A percentile compares a stretch with the other conserved stretches of the same genome.
Conservation (phyloP, 2,329 filamentous ascomycete species). For the Xylaria sp. region DNA sequence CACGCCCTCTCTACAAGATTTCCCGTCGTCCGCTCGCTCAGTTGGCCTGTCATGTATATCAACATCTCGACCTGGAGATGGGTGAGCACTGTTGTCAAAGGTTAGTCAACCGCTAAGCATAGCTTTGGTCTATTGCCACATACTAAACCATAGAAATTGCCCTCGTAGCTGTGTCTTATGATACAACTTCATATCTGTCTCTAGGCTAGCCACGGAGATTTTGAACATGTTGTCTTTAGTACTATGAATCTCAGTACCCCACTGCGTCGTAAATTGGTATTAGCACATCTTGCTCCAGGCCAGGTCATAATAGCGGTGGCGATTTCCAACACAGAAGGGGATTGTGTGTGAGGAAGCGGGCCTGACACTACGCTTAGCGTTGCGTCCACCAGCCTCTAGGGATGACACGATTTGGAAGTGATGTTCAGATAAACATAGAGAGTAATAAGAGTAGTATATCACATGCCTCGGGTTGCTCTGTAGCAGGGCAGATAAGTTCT, state of each 20-base stretch:
- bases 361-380: neutral
- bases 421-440: neutral
- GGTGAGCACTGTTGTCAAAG: conserved; percentile 43
- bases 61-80: conserved; percentile 69
- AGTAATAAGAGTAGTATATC: neutral
- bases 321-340: neutral
- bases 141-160: conserved; percentile 65
- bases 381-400: neutral
- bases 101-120: conserved; percentile 23
- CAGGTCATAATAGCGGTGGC: neutral
- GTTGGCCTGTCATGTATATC: conserved; percentile 64
- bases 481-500: conserved; percentile 60
- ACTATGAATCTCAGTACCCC: conserved; percentile 61
- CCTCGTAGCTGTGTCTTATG: conserved; percentile 56
- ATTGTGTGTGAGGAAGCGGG: neutral
- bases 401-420: neutral
- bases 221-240: conserved; percentile 67
- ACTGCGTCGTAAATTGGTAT: conserved; percentile 46
- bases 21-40: conserved; percentile 61
- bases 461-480: conserved; percentile 55
- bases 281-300: conserved; percentile 15
- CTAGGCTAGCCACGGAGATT: conserved; percentile 60
- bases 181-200: conserved; percentile 60
- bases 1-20: conserved; percentile 65
- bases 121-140: conserved; percentile 41